Percentiles rank a stretch among this genome's conserved stretches.
phyloP scores from a whole-genome alignment of 2,329 filamentous ascomycete genomes.

The Botrytis paeoniae region DNA sequence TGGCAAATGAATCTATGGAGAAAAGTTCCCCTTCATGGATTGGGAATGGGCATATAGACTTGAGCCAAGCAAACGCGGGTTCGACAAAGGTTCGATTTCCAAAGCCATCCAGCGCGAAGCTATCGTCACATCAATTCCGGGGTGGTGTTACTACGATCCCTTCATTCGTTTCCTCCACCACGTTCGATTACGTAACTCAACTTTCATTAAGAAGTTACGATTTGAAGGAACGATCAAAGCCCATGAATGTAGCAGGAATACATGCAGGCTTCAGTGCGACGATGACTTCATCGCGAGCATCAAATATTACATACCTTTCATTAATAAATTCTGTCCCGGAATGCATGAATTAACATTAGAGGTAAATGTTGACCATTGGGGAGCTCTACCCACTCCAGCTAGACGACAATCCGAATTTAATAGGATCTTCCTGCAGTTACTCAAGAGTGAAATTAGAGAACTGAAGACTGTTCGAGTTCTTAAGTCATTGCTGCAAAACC shows the following conservation, averaged over 20 bases:
- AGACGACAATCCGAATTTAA: neutral
- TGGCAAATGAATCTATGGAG: neutral
- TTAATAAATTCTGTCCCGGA: neutral
- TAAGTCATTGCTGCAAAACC: neutral
- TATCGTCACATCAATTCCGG: neutral
- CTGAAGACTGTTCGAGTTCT: neutral
- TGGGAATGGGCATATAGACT: neutral
- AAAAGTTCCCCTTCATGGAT: neutral
- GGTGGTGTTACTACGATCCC: neutral
- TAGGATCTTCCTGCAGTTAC: neutral
- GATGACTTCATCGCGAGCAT: neutral
- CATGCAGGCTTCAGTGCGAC: neutral
- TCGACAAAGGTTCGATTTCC: rapidly evolving
- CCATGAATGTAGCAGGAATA: neutral
- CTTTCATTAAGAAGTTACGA: neutral
- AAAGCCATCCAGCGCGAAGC: neutral
- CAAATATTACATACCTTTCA: neutral
- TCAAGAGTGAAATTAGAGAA: neutral
- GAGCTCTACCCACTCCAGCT: no score
- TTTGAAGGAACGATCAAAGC: neutral
- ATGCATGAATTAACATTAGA: neutral
- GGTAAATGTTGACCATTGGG: neutral
- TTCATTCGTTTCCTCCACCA: neutral
- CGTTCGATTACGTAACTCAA: neutral
- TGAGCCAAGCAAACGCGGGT: neutral